Evolutionary conservation across 163 green algal genomes (phyloP), one percentile per base, ranked within the genome.

Genomic region (Scenedesmus sp.): DNA sequence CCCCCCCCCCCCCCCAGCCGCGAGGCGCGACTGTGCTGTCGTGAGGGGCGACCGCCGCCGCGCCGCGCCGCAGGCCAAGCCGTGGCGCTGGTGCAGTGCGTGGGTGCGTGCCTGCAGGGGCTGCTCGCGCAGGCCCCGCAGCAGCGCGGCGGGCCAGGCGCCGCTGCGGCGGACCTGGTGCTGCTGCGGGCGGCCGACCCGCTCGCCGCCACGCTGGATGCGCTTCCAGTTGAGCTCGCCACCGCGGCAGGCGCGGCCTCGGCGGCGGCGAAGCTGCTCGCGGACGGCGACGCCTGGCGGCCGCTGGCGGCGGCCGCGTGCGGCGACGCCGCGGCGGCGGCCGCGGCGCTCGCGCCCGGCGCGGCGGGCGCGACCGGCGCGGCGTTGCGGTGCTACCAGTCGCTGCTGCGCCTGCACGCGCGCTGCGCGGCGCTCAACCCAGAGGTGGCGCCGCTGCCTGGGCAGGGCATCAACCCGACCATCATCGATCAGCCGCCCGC

Each of bases 351-450:
- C n/a, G n/a, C n/a, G n/a, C n/a, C n/a, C n/a, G n/a, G n/a, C n/a
- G n/a, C n/a, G n/a, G n/a, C n/a, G n/a, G n/a, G n/a, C n/a, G n/a
- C n/a, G n/a, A n/a, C n/a, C n/a, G n/a, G n/a, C n/a, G n/a, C n/a
- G n/a, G n/a, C n/a, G n/a, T n/a, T 47, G 6, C 39, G 39, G 7
- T 47, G 39, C 39, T 47, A 10, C 39, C 3, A 34, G 17, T n/a
- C 31, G 53, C 53, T 62, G 53, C 26, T 2, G 3, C 7, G 29
- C 69, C 69, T 77, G 47, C 69, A 77, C 44, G 34, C 54, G 11
- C 13, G 22, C 17, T 77, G 69, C 56, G 69, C 69, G 31, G 69
- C 69, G 11, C 54, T 77, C 45, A 67, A 77, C 69, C 69, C 69
- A 50, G 69, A 66, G 26, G 53, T 77, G 1, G 31, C 20, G 22